Percentiles rank a stretch among this genome's conserved stretches.
Evolutionary conservation across 177 flowering plant species (phyloP).

Genomic region (Tripterygium wilfordii): DNA sequence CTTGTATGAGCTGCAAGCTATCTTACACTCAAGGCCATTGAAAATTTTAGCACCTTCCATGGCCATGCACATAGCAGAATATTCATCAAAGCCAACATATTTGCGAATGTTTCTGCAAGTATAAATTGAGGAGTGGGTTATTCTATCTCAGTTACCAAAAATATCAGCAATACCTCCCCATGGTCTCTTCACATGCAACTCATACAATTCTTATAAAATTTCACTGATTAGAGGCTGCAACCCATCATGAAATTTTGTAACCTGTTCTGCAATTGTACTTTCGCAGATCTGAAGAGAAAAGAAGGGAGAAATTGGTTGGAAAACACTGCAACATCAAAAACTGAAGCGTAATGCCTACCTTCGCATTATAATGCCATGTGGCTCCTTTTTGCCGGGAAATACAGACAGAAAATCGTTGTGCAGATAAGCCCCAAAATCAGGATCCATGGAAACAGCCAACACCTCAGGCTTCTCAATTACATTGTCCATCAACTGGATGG

Average conservation of each 20-base stretch:
- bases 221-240: too few species aligned
- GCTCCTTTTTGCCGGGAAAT: slow-evolving; percentile 39
- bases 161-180: too few species aligned
- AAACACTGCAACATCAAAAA: too few species aligned
- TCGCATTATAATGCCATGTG: slow-evolving; percentile 37
- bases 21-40: slow-evolving; percentile 48
- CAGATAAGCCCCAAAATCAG: slow-evolving; percentile 66
- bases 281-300: too few species aligned
- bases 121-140: background rate
- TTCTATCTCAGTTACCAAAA: too few species aligned
- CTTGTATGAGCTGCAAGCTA: slow-evolving; percentile 45
- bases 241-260: too few species aligned
- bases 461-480: slow-evolving; percentile 74
- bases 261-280: too few species aligned
- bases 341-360: slow-evolving; percentile 50
- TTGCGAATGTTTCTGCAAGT: slow-evolving; percentile 34
- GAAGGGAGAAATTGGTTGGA: too few species aligned
- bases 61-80: slow-evolving; percentile 20
- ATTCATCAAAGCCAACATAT: slow-evolving; percentile 26
- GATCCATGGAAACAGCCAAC: slow-evolving; percentile 70
- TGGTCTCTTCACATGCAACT: too few species aligned
- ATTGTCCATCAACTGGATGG: slow-evolving; percentile 79
- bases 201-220: too few species aligned
- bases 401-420: slow-evolving; percentile 56
- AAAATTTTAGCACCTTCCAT: slow-evolving; percentile 31